Conservation (phyloP, 768 basidiomycete species). For the Amanita molliuscula region DNA sequence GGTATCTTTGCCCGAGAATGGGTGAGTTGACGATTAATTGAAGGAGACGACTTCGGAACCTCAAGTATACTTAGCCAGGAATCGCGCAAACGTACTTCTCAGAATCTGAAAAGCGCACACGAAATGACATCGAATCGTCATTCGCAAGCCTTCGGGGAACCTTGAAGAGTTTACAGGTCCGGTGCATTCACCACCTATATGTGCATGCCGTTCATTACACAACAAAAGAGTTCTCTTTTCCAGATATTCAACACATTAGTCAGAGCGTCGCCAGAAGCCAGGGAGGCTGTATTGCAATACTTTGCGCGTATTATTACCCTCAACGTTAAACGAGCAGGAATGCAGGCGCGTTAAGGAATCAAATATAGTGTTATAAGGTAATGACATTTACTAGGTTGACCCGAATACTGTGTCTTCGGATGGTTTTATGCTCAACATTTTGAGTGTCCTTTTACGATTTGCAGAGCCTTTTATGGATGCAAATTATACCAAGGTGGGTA, state of each 20-base stretch:
- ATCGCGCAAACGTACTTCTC: slow-evolving; percentile 79
- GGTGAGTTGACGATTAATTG: slow-evolving; percentile 34
- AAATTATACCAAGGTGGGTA: slow-evolving; percentile 67
- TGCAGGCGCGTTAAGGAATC: slow-evolving; percentile 45
- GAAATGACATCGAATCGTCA: slow-evolving; percentile 71
- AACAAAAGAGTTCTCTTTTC: slow-evolving; percentile 53
- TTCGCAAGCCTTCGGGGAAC: slow-evolving; percentile 82
- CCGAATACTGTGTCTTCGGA: slow-evolving; percentile 80
- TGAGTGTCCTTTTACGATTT: slow-evolving; percentile 72
- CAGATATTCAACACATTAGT: slow-evolving; percentile 84
- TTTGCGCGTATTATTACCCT: slow-evolving; percentile 65
- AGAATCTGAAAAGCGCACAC: slow-evolving; percentile 66
- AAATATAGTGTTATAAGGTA: background rate
- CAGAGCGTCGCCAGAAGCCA: slow-evolving; percentile 63
- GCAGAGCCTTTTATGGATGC: slow-evolving; percentile 95
- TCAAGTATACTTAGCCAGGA: slow-evolving; percentile 40
- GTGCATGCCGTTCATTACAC: background rate
- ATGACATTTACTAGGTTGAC: slow-evolving; percentile 47
- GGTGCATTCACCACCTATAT: slow-evolving; percentile 4
- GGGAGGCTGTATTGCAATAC: slow-evolving; percentile 77
- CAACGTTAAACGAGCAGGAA: slow-evolving; percentile 84
- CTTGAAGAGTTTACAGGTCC: slow-evolving; percentile 73
- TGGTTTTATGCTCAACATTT: slow-evolving; percentile 87
- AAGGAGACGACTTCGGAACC: background rate
- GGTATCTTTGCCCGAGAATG: slow-evolving; percentile 87